phyloP scores from a whole-genome alignment of 306 rosid genomes.

The Vigna radiata region DNA sequence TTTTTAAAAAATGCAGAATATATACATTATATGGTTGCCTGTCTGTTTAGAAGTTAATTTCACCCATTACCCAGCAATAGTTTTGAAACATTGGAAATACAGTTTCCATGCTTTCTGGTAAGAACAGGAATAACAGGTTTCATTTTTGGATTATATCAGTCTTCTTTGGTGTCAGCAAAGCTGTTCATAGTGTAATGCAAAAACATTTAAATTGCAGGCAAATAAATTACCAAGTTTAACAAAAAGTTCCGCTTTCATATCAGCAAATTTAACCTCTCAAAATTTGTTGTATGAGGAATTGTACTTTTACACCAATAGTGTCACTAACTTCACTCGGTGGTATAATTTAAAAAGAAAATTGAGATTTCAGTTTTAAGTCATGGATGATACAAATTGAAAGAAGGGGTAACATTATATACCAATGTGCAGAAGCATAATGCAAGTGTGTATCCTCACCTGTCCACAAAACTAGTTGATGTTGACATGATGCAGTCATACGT shows the following conservation, averaged over 20 bases:
- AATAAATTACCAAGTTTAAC: conserved; percentile 17
- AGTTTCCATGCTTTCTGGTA: conserved; percentile 81
- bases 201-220: conserved; percentile 30
- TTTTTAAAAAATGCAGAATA: no score
- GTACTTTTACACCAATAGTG: neutral
- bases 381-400: neutral
- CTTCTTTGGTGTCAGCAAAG: conserved; percentile 94
- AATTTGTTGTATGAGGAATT: neutral
- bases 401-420: neutral
- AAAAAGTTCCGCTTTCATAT: neutral
- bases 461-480: conserved; percentile 89
- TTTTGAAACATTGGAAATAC: conserved; percentile 83
- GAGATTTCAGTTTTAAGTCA: conserved; percentile 7
- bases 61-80: conserved; percentile 74
- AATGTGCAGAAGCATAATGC: neutral
- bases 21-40: no score
- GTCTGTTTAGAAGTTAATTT: neutral
- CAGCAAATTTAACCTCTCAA: neutral
- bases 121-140: conserved; percentile 81
- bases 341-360: neutral
- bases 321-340: no score
- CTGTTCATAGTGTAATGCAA: conserved; percentile 53
- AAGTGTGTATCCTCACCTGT: conserved; percentile 66
- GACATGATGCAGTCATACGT: conserved; percentile 89
- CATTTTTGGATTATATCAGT: conserved; percentile 97